Evolutionary conservation across 1,284 basidiomycete genomes (phyloP), one percentile per base, ranked within the genome.

Genomic region (Puccinia brachypodii): DNA sequence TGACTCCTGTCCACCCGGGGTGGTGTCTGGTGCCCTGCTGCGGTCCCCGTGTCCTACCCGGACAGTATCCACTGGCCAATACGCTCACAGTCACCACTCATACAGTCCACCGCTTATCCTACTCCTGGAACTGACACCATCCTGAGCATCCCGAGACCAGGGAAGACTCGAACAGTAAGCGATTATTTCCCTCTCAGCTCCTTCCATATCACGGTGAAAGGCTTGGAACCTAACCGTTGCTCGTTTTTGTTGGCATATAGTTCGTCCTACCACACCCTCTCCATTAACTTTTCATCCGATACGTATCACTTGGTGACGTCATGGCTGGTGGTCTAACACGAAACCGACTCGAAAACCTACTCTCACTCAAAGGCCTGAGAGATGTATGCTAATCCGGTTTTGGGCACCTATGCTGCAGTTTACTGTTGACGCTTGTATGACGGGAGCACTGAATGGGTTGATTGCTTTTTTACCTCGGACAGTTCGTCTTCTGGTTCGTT

Each of bases 401-500:
- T 13, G 58, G 16, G 58, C 16, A 14, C 14, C 28, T 9, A 6
- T 19, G n/a, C 40, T 13, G 1, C 19, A 33, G 40, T 47, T 74
- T 31, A n/a, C n/a, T n/a, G n/a, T n/a, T 38, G 36, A 7, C 22
- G 38, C 44, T 42, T 36, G 42, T 25, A 33, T 44, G 25, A 8
- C 28, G 14, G 2, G 19, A 25, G 31, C 13, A 14, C 44, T 72
- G 69, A 72, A 22, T 25, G 28, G 33, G 62, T 14, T 40, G 53
- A 56, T 25, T 25, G 22, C 19, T 56, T 25, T 25, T 40, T 42
- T 40, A 2, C 22, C 16, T 56, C 62, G n/a, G 50, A 72, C 42
- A 79, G 77, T 11, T 56, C 36, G 66, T 79, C 42, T 79, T 79
- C 36, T 72, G 53, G 66, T 72, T 60, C 56, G 50, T 72, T n/a